phyloP scores from a whole-genome alignment of 257 asterid genomes.

The Agastache rugosa region DNA sequence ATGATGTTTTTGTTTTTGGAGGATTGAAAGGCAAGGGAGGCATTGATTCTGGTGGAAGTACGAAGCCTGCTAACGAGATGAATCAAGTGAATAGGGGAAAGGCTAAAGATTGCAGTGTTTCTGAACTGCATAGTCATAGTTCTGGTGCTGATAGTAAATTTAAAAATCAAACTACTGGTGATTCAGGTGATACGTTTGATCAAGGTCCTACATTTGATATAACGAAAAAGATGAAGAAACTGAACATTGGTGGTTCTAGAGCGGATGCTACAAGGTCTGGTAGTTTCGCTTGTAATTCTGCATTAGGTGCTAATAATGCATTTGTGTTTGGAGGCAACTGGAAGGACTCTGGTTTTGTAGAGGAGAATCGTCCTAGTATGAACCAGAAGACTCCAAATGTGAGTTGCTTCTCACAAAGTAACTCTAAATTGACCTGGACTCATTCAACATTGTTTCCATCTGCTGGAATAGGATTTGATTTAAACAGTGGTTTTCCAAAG shows the following conservation, averaged over 20 bases:
- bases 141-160: slow-evolving; percentile 30
- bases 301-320: slow-evolving; percentile 33
- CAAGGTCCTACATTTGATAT: slow-evolving; percentile 51
- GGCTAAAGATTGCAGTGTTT: slow-evolving; percentile 36
- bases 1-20: slow-evolving; percentile 50
- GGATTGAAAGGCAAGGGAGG: slow-evolving; percentile 45
- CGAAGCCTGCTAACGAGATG: slow-evolving; percentile 36
- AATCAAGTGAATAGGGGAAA: slow-evolving; percentile 40
- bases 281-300: slow-evolving; percentile 33
- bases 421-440: slow-evolving; percentile 30
- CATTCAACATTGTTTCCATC: slow-evolving; percentile 43
- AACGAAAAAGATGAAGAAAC: slow-evolving; percentile 59
- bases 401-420: slow-evolving; percentile 35
- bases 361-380: slow-evolving; percentile 48
- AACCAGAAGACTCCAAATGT: slow-evolving; percentile 35
- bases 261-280: slow-evolving; percentile 42
- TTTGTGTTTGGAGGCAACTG: slow-evolving; percentile 52
- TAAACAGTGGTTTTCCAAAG: slow-evolving; percentile 35
- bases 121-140: slow-evolving; percentile 26
- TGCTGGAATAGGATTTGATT: slow-evolving; percentile 39
- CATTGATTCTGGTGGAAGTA: slow-evolving; percentile 39
- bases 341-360: slow-evolving; percentile 38
- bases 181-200: slow-evolving; percentile 44
- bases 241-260: slow-evolving; percentile 56
- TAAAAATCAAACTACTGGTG: slow-evolving; percentile 38